Conservation (phyloP, 805 yeast species). For the Sungouiella thailandica region DNA sequence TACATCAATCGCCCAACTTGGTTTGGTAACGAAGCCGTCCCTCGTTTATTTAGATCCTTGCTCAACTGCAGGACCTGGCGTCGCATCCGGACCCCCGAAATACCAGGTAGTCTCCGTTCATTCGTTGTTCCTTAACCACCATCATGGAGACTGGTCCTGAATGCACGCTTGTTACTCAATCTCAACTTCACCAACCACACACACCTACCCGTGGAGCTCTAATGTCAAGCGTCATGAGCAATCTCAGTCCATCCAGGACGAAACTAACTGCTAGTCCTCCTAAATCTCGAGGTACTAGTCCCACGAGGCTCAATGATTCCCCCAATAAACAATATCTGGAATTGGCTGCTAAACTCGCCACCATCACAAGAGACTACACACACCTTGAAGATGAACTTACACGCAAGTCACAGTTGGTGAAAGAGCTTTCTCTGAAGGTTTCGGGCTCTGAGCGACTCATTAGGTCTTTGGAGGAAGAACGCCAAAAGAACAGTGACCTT, state of each 20-base stretch:
- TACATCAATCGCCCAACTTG: too few species aligned
- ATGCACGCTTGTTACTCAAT: background rate
- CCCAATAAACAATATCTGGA: constrained; percentile 28
- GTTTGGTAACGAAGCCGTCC: too few species aligned
- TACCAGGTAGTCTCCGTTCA: background rate
- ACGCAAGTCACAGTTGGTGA: constrained; percentile 18
- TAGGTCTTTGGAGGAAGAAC: constrained; percentile 25
- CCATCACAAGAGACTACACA: constrained; percentile 20
- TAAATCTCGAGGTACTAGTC: background rate
- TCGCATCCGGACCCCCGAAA: too few species aligned
- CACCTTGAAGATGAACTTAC: constrained; percentile 30
- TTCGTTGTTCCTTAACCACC: background rate
- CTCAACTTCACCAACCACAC: background rate
- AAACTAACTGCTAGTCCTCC: background rate
- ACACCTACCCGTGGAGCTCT: constrained; percentile 2
- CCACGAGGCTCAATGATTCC: background rate
- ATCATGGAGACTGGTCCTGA: background rate
- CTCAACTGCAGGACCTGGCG: too few species aligned
- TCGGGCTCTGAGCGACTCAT: constrained; percentile 24
- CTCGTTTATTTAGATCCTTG: too few species aligned
- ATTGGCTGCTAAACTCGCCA: constrained; percentile 22
- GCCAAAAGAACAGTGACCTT: constrained; percentile 22
- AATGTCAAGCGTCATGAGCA: constrained; percentile 1
- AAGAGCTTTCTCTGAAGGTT: constrained; percentile 24
- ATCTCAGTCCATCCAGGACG: constrained; percentile 1